A percentile compares a stretch with the other conserved stretches of the same genome.
These are phyloP conservation scores for Aspergillus sp. DNA, from an alignment of 2,329 filamentous ascomycete genomes.

Conservation along the genomic window DNA sequence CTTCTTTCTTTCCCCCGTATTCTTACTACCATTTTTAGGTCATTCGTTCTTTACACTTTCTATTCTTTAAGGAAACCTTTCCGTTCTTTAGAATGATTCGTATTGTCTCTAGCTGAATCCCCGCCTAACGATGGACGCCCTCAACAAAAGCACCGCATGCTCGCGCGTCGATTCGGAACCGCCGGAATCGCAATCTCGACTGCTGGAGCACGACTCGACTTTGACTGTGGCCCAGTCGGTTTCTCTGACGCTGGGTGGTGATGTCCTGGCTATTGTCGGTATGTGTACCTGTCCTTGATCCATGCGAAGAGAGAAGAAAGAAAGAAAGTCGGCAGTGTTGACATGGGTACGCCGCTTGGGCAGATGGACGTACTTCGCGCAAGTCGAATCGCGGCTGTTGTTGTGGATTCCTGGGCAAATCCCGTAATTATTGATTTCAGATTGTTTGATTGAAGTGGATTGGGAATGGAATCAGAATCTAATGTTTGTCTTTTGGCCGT, in stretches of 20 bases:
- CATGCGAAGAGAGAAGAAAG: not conserved
- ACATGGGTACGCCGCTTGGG: not conserved
- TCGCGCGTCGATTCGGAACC: slow-evolving; percentile 21
- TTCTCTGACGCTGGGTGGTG: slow-evolving; percentile 52
- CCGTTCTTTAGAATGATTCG: slow-evolving; percentile 6
- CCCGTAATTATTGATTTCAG: slow-evolving; percentile 31
- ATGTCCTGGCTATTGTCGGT: slow-evolving; percentile 54
- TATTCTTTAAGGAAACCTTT: slow-evolving; percentile 1
- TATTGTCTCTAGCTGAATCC: slow-evolving; percentile 1
- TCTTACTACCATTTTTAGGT: not conserved
- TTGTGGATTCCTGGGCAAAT: slow-evolving; percentile 47
- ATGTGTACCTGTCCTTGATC: slow-evolving; percentile 11
- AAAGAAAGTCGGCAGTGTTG: not conserved
- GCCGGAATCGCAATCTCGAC: slow-evolving; percentile 19
- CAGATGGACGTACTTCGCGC: slow-evolving; percentile 48
- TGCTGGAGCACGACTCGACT: slow-evolving; percentile 37
- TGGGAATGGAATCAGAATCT: not conserved
- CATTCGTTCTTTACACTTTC: not conserved
- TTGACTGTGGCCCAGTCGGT: slow-evolving; percentile 51
- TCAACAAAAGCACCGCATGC: slow-evolving; percentile 16
- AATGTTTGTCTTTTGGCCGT: slow-evolving; percentile 3
- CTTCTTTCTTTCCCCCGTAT: not conserved
- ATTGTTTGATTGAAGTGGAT: not conserved
- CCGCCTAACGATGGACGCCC: slow-evolving; percentile 13
- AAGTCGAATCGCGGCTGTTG: slow-evolving; percentile 43